Conservation (phyloP, 1,139 yeast genomes). For the Hansenula sp. region DNA sequence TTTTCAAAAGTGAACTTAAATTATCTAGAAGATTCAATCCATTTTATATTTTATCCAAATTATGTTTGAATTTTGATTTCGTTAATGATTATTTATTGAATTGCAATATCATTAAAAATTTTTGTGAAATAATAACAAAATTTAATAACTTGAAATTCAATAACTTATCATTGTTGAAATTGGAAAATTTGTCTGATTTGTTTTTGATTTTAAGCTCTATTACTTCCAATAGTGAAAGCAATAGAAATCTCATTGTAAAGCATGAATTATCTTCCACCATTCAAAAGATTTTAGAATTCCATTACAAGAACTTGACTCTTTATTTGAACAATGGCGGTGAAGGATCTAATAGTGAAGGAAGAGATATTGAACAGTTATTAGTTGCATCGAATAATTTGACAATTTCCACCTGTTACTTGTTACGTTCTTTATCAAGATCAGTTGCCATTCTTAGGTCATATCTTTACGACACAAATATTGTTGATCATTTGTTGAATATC, state of each 20-base stretch:
- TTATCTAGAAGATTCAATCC: constrained; percentile 25
- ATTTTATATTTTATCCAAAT: constrained; percentile 25
- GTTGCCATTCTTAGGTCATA: constrained; percentile 67
- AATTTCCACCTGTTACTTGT: constrained; percentile 45
- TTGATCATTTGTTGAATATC: constrained; percentile 42
- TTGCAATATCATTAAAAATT: constrained; percentile 25
- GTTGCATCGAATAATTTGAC: constrained; percentile 27
- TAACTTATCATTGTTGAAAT: constrained; percentile 14
- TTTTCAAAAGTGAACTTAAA: constrained; percentile 15
- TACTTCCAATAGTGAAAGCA: constrained; percentile 28
- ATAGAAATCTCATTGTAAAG: constrained; percentile 26
- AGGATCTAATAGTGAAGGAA: neutral
- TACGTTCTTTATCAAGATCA: constrained; percentile 74
- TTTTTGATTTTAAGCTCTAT: constrained; percentile 29
- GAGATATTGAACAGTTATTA: constrained; percentile 2
- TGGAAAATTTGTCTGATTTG: constrained; percentile 29
- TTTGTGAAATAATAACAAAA: constrained; percentile 24
- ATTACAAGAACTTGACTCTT: constrained; percentile 19
- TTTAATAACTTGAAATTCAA: constrained; percentile 19
- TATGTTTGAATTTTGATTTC: constrained; percentile 26
- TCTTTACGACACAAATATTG: constrained; percentile 53
- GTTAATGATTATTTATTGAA: constrained; percentile 28
- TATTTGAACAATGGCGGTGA: constrained; percentile 3
- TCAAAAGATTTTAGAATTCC: constrained; percentile 25
- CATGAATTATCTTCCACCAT: constrained; percentile 25